Evolutionary conservation across 805 yeast species (phyloP).

Genomic region (Lipomyces kockii): DNA sequence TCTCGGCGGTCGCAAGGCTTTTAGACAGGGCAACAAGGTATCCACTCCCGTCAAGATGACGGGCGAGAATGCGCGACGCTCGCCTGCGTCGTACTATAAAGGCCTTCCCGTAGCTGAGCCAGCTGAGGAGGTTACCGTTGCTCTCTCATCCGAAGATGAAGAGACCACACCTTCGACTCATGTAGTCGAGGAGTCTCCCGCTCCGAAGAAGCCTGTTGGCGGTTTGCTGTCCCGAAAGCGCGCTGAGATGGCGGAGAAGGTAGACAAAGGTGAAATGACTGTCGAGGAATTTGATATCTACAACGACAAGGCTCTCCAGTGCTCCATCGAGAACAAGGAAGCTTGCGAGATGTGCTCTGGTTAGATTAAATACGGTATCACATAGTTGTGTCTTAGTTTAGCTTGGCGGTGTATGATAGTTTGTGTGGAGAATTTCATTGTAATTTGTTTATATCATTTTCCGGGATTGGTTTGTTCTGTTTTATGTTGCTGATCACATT

Average conservation of each 20-base stretch:
- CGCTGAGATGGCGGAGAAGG: conserved; percentile 11
- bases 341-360: conserved; percentile 99
- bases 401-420: neutral
- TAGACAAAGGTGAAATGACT: conserved; percentile 45
- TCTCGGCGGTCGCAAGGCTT: conserved; percentile 18
- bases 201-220: conserved; percentile 44
- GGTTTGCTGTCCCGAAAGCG: conserved; percentile 27
- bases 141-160: conserved; percentile 2
- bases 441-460: neutral
- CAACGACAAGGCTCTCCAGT: conserved; percentile 91
- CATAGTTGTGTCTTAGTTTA: neutral
- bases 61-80: conserved; percentile 5
- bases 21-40: conserved; percentile 19
- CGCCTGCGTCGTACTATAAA: neutral
- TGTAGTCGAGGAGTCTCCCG: conserved; percentile 47
- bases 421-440: neutral
- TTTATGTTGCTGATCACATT: neutral
- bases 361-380: conserved; percentile 45
- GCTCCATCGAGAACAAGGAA: conserved; percentile 96
- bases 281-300: conserved; percentile 72
- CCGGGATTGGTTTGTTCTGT: neutral
- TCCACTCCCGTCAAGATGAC: conserved; percentile 10
- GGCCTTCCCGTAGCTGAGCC: neutral
- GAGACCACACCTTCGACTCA: neutral
- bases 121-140: neutral